Base-by-base conservation (phyloP, 805 yeast species). In the Barnettozyma vustinii region DNA sequence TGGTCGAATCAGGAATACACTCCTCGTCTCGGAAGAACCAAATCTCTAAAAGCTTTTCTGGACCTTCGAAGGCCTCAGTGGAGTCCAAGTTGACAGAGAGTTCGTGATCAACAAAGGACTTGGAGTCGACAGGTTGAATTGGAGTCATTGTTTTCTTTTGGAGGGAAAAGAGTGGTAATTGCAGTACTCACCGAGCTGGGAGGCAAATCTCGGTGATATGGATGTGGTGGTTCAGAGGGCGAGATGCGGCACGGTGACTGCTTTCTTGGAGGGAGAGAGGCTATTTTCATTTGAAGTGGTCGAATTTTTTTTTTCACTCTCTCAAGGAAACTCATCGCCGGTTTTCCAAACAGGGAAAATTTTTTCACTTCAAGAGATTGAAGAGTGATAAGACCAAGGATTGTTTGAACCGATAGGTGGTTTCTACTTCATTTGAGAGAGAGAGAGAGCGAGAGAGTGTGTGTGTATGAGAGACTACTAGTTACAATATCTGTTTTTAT, bases 1-100 rank as follows among this genome's bases (percentile, higher is more conserved):
- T 72, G 8, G 45, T 53, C 30, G 63, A 53, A n/a, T 67, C 61
- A 12, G 71, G 64, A 25, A 57, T 30, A n/a, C 65, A 56, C 23
- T 62, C 51, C 37, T 70, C 71, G 36, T 73, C 66, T 12, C 83
- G 77, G 57, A 83, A 81, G 63, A 90, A 83, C 97, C 97, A 91
- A 50, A 92, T 73, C 65, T 92, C 97, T 39, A 94, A 73, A 49
- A 92, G 73, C 67, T 92, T 94, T 67, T 92, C 98, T 30, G 99
- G 98, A 7, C 99, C 98, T 72, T 92, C 98, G 64, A 92, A 92
- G 2, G 97, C 96, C 62, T 81, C 85, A 13, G 96, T 76, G 18
- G 97, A 90, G 69, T 91, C 97, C 54, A 91, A 72, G 52, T 79
- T 76, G 41, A 81, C 83, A 9, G 96, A 84, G 44, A 87, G 72